Percentiles rank a stretch among this genome's conserved stretches.
Conservation (phyloP, 164 flowering plant species). For the Vitis amurensis region DNA sequence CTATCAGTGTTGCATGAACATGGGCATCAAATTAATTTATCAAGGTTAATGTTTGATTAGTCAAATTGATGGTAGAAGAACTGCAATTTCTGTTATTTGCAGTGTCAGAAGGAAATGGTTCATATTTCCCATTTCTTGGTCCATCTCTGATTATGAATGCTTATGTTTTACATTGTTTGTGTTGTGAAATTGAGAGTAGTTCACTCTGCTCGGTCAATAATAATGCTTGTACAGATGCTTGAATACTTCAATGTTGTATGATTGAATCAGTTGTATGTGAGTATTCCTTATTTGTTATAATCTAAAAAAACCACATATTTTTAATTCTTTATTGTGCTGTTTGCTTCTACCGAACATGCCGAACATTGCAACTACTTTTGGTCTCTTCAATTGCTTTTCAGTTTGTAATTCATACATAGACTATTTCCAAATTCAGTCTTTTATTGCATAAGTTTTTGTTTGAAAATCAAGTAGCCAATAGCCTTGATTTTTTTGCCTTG, state of each 20-base stretch:
- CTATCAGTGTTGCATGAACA: conserved; percentile 46
- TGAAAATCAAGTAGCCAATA: too few relatives aligned
- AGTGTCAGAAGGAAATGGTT: conserved; percentile 3
- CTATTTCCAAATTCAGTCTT: too few relatives aligned
- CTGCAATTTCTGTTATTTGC: not conserved
- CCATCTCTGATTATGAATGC: not conserved
- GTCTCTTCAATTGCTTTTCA: not conserved
- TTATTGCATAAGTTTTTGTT: too few relatives aligned
- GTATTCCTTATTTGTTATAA: not conserved
- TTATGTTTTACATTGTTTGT: not conserved
- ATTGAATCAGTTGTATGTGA: not conserved
- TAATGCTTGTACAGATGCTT: not conserved
- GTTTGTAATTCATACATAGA: not conserved
- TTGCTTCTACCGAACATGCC: not conserved
- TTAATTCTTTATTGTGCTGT: not conserved
- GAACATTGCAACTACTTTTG: not conserved
- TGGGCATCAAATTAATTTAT: conserved; percentile 41
- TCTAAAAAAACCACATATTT: not conserved
- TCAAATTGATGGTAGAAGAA: not conserved
- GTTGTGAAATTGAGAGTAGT: too few relatives aligned
- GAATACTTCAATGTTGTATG: not conserved
- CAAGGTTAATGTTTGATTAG: conserved; percentile 35
- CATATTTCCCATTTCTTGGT: not conserved
- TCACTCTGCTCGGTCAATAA: not conserved
- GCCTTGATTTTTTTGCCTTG: too few relatives aligned